A percentile compares a stretch with the other conserved stretches of the same genome.
Evolutionary conservation across 1,284 basidiomycete genomes (phyloP).

Genomic region (Apiotrichum akiyoshidainum): DNA sequence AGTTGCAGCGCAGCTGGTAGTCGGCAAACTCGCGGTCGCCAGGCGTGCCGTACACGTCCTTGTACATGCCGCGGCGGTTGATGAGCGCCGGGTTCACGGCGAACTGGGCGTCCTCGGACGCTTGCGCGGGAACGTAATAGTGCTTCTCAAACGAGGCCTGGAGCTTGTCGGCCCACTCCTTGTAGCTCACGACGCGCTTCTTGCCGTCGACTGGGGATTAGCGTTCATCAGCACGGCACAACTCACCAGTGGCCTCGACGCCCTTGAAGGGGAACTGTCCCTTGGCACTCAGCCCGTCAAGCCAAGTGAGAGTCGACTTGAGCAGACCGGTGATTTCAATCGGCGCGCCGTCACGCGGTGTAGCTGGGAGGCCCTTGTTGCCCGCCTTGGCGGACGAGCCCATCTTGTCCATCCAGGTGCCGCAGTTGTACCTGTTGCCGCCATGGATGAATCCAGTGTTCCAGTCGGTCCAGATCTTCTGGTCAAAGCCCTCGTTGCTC

Average conservation of each 20-base stretch:
- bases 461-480: slow-evolving; percentile 93
- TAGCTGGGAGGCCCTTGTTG: slow-evolving; percentile 89
- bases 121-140: slow-evolving; percentile 84
- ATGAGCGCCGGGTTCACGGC: slow-evolving; percentile 68
- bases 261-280: slow-evolving; percentile 87
- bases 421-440: slow-evolving; percentile 66
- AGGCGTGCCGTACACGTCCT: slow-evolving; percentile 91
- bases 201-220: slow-evolving; percentile 64
- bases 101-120: slow-evolving; percentile 69
- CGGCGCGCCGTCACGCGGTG: slow-evolving; percentile 91
- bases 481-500: slow-evolving; percentile 87
- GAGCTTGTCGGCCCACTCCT: slow-evolving; percentile 82
- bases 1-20: slow-evolving; percentile 90
- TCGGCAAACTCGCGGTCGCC: slow-evolving; percentile 86
- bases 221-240: neutral
- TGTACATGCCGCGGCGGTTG: slow-evolving; percentile 94
- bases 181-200: slow-evolving; percentile 73
- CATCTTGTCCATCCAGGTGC: slow-evolving; percentile 97
- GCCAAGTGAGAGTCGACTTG: slow-evolving; percentile 89
- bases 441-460: slow-evolving; percentile 83
- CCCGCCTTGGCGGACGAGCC: slow-evolving; percentile 86
- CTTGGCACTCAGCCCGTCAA: slow-evolving; percentile 63
- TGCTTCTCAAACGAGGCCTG: slow-evolving; percentile 82
- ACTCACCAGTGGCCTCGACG: slow-evolving; percentile 72
- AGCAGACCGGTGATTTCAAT: slow-evolving; percentile 91